These are phyloP conservation scores for Pseudohalonectria lignicola DNA, from an alignment of 2,329 filamentous ascomycete genomes.

Conservation along the genomic window DNA sequence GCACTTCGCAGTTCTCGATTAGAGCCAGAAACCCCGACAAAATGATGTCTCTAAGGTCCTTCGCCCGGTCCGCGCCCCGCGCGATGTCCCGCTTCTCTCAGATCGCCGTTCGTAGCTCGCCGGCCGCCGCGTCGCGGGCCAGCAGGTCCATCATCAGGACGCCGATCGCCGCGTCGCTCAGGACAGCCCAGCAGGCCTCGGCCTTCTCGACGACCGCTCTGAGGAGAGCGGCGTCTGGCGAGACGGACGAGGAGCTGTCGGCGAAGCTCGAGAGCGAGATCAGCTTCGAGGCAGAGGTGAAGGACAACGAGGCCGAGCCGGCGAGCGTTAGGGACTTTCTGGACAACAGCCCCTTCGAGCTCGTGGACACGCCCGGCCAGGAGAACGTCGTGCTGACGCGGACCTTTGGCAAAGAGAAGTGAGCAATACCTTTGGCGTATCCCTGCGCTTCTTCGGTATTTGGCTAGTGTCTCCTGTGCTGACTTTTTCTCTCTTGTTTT, in stretches of 20 bases:
- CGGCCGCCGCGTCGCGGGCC: constrained; percentile 27
- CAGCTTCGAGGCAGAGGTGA: constrained; percentile 72
- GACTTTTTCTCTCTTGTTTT: neutral
- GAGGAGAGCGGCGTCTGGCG: constrained; percentile 26
- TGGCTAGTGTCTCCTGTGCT: neutral
- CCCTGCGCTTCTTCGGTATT: too few species aligned
- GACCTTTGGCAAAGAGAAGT: constrained; percentile 82
- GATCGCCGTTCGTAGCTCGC: constrained; percentile 36
- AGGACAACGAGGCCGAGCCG: constrained; percentile 59
- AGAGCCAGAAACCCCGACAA: too few species aligned
- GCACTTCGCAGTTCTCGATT: too few species aligned
- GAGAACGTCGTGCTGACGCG: constrained; percentile 82
- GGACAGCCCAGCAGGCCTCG: constrained; percentile 9
- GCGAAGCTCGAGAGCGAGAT: constrained; percentile 81
- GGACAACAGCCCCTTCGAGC: constrained; percentile 73
- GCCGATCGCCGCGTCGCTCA: constrained; percentile 20
- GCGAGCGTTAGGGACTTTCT: constrained; percentile 79
- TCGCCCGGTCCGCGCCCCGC: constrained; percentile 58
- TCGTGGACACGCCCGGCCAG: constrained; percentile 71
- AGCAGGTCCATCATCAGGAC: constrained; percentile 37
- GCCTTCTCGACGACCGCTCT: constrained; percentile 37
- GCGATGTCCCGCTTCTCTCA: constrained; percentile 45
- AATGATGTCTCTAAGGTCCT: constrained; percentile 60
- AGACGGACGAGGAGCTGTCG: constrained; percentile 68
- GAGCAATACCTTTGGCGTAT: constrained; percentile 29